A percentile compares a stretch with the other conserved stretches of the same genome.
Conservation (phyloP, 441 rosid species). For the Syzygium syzygioides region DNA sequence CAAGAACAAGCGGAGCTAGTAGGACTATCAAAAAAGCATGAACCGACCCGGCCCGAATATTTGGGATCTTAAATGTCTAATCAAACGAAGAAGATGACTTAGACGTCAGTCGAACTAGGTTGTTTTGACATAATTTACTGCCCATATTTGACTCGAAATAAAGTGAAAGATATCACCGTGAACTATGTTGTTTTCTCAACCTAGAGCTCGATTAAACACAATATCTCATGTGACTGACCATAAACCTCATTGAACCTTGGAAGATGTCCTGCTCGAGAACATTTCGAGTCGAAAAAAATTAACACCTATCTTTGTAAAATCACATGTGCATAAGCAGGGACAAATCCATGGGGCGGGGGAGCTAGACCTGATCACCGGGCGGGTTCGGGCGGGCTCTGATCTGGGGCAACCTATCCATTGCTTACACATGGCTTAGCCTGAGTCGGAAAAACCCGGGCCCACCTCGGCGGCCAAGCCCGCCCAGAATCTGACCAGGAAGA, state of each 20-base stretch:
- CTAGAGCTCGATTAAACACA: not conserved
- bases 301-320: not conserved
- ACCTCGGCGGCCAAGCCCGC: not conserved
- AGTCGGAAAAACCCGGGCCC: not conserved
- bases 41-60: fast-evolving
- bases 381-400: not conserved
- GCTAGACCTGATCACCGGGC: not conserved
- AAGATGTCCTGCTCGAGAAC: not conserved
- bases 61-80: not conserved
- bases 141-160: not conserved
- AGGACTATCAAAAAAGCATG: not conserved
- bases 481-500: not conserved
- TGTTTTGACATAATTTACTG: not conserved
- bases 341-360: not conserved
- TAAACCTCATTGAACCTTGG: not conserved
- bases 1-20: not conserved
- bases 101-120: not conserved
- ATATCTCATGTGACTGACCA: not conserved
- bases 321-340: not conserved
- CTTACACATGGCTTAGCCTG: not conserved
- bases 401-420: fast-evolving
- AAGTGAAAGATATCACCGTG: too few species aligned
- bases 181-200: not conserved
- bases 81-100: not conserved
- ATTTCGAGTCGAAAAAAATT: not conserved